Base-by-base conservation (phyloP, 208 protist species). In the Acanthamoeba lenticulata region DNA sequence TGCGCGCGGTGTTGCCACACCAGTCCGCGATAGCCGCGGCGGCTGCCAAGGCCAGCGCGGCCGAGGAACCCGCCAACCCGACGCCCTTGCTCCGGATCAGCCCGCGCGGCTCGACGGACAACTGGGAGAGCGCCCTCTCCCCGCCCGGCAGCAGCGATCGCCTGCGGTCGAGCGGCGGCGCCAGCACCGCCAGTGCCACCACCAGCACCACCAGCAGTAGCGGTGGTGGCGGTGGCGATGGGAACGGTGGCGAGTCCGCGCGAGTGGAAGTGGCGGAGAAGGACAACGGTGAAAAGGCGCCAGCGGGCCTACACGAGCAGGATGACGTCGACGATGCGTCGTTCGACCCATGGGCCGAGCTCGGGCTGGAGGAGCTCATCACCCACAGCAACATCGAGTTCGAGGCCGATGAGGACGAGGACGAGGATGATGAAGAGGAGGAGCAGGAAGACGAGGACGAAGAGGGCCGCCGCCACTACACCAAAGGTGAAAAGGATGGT, bases 291-390 rank as follows among this genome's bases (percentile, higher is more conserved):
- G 27, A 21, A 24, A 45, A 36, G 34, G 11, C 69, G 34, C 57
- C 57, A 65, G 57, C 7, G 13, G 67, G 21, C 36, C 67, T 32
- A 11, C 32, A 57, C 24, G n/a, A 86, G 3, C 36, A 24, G 21
- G 40, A 57, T 24, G 21, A 86, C 45, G 44, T 36, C 27, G 77
- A 32, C 44, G 77, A 86, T 13, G 45, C 24, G 21, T 47, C 40
- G 27, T 86, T 86, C n/a, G 77, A 86, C 29, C 77, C 77, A 27
- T 86, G 77, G 77, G 77, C 77, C 24, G 77, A 86, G 77, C 45
- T 86, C 44, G 45, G 77, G n/a, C 77, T 86, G 17, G 45, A 47
- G 40, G 77, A 86, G 2, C 45, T 86, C 24, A 86, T 86, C 45
- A 52, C 44, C 6, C 77, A 47, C 2, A 86, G 40, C 45, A 57